Conservation (phyloP, 768 basidiomycete genomes). For the Botryobasidium botryosum region DNA sequence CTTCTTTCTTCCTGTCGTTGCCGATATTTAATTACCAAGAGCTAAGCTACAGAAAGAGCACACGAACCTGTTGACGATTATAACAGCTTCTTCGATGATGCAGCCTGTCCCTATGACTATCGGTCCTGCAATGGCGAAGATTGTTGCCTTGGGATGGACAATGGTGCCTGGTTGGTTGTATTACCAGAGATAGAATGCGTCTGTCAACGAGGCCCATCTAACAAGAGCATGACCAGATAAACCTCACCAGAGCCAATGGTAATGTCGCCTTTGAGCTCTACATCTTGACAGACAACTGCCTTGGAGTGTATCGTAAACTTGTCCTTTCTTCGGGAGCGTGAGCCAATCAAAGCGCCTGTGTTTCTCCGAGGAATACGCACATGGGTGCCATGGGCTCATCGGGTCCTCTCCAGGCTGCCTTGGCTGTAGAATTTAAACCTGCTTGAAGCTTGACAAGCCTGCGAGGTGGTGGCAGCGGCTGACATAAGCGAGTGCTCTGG, state of each 20-base stretch:
- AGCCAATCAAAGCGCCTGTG: too few species aligned
- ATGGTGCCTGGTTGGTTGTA: slow-evolving; percentile 40
- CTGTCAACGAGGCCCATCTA: neutral
- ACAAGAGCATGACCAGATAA: neutral
- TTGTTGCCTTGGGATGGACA: slow-evolving; percentile 86
- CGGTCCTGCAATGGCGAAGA: slow-evolving; percentile 79
- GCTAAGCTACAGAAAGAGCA: neutral
- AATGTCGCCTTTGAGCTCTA: slow-evolving; percentile 85
- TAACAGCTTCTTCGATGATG: slow-evolving; percentile 80
- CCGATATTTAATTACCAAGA: too few species aligned
- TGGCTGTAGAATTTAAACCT: too few species aligned
- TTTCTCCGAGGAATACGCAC: too few species aligned
- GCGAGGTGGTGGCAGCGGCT: too few species aligned
- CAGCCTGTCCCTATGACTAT: slow-evolving; percentile 79
- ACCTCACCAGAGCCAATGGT: slow-evolving; percentile 66
- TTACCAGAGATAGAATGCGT: neutral
- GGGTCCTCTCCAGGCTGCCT: too few species aligned
- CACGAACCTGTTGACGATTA: slow-evolving; percentile 70
- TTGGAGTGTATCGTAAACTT: slow-evolving; percentile 82
- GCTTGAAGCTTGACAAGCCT: too few species aligned
- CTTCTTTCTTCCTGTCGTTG: slow-evolving; percentile 34
- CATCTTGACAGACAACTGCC: slow-evolving; percentile 83
- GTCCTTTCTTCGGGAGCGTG: slow-evolving; percentile 53
- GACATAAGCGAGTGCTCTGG: too few species aligned
- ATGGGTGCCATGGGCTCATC: too few species aligned